phyloP scores from a whole-genome alignment of 73 alveolate species.

The Symbiodinium pilosum region DNA sequence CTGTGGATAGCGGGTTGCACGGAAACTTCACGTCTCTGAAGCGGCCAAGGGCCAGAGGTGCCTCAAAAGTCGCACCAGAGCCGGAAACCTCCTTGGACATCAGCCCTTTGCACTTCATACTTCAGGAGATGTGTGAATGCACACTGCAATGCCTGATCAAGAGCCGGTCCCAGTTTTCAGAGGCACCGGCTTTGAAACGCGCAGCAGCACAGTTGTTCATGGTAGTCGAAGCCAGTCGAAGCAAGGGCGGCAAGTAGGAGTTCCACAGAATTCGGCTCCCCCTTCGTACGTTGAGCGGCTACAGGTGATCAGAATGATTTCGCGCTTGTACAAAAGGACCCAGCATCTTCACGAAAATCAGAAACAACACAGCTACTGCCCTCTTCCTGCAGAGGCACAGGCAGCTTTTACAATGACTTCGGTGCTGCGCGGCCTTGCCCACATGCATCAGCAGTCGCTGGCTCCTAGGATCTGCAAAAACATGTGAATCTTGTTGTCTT shows the following conservation, averaged over 20 bases:
- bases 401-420: slow-evolving; percentile 7
- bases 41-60: not conserved
- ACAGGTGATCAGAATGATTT: too few species aligned
- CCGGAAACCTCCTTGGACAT: not conserved
- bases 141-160: not conserved
- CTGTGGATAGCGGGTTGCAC: not conserved
- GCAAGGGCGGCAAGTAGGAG: too few species aligned
- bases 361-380: too few species aligned
- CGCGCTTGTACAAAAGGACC: too few species aligned
- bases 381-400: not conserved
- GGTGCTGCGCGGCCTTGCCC: slow-evolving; percentile 36
- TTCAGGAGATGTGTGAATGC: not conserved
- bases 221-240: too few species aligned
- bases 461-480: too few species aligned
- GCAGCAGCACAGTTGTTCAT: too few species aligned
- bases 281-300: too few species aligned
- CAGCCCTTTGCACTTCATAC: not conserved
- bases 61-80: not conserved
- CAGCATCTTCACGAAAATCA: too few species aligned
- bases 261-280: too few species aligned
- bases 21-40: not conserved
- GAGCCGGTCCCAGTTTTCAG: not conserved
- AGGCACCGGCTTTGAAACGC: too few species aligned
- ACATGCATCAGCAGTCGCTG: slow-evolving; percentile 23
- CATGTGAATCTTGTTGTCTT: too few species aligned